Evolutionary conservation across 257 asterid genomes (phyloP).

Genomic region (Thymus quinquecostatus): DNA sequence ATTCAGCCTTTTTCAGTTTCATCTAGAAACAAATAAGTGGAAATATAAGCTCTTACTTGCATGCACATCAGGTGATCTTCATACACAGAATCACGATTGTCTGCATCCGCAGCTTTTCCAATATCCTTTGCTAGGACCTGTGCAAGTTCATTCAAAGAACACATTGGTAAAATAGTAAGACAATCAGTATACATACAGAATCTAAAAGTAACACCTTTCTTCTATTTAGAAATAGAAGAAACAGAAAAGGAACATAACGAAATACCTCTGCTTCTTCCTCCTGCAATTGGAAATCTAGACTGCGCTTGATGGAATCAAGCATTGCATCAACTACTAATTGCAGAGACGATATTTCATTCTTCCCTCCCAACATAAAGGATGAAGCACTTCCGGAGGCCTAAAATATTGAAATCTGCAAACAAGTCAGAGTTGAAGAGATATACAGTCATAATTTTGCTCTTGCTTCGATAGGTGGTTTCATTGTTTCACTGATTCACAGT

Average conservation of each 20-base stretch:
- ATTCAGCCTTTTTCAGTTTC: background rate
- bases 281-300: conserved; percentile 49
- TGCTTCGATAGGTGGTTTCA: background rate
- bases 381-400: conserved; percentile 44
- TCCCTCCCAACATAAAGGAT: conserved; percentile 31
- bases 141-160: conserved; percentile 9
- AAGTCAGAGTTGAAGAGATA: conserved; percentile 24
- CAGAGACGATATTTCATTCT: conserved; percentile 34
- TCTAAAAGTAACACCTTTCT: conserved; percentile 1
- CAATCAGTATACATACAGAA: conserved; percentile 4
- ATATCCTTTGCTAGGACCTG: conserved; percentile 42
- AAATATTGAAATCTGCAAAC: conserved; percentile 34
- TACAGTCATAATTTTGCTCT: background rate
- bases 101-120: conserved; percentile 32
- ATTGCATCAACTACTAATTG: conserved; percentile 46
- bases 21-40: conserved; percentile 6
- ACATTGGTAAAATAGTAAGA: conserved; percentile 13
- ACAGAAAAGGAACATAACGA: background rate
- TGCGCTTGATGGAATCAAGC: conserved; percentile 45
- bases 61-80: conserved; percentile 58
- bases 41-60: conserved; percentile 49
- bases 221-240: background rate
- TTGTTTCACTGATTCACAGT: background rate
- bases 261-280: conserved; percentile 49
- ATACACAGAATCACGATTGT: conserved; percentile 33